These are phyloP conservation scores for Xerocomus nothofagi DNA, from an alignment of 1,284 basidiomycete species.

Conservation along the genomic window DNA sequence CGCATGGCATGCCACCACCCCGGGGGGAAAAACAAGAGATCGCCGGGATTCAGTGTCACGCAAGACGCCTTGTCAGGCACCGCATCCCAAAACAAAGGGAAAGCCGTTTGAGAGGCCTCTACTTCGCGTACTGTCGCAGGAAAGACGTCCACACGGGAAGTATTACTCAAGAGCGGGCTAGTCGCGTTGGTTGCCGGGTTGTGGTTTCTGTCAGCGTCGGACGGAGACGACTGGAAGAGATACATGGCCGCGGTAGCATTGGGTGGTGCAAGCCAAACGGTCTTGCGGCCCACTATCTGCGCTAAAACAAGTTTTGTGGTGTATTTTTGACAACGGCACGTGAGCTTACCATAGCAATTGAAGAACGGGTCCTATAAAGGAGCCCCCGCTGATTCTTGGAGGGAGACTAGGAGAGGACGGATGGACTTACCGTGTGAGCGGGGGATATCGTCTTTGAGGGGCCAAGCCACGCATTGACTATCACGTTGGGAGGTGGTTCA, in stretches of 20 bases:
- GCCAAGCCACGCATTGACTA: slow-evolving; percentile 90
- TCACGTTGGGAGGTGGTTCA: slow-evolving; percentile 65
- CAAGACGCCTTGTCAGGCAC: slow-evolving; percentile 68
- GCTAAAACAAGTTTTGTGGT: slow-evolving; percentile 43
- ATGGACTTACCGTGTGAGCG: slow-evolving; percentile 81
- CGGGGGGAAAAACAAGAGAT: slow-evolving; percentile 84
- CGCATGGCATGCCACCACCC: slow-evolving; percentile 95
- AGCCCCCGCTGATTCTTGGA: slow-evolving; percentile 5
- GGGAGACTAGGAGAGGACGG: background rate
- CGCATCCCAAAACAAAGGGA: slow-evolving; percentile 53
- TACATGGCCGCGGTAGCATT: slow-evolving; percentile 29
- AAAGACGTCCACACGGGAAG: slow-evolving; percentile 71
- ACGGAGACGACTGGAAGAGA: slow-evolving; percentile 14
- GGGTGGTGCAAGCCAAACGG: slow-evolving; percentile 91
- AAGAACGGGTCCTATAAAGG: slow-evolving; percentile 82
- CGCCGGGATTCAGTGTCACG: slow-evolving; percentile 74
- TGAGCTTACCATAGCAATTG: slow-evolving; percentile 77
- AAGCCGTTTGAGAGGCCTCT: slow-evolving; percentile 27
- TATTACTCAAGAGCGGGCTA: slow-evolving; percentile 57
- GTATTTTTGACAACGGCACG: slow-evolving; percentile 7
- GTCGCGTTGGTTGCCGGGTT: slow-evolving; percentile 42
- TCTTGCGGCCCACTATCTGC: slow-evolving; percentile 87
- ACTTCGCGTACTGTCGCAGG: slow-evolving; percentile 29
- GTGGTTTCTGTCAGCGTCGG: slow-evolving; percentile 24
- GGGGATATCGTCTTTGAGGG: slow-evolving; percentile 77